phyloP scores from a whole-genome alignment of 2,329 filamentous ascomycete species.

The Monosporascus sp. region DNA sequence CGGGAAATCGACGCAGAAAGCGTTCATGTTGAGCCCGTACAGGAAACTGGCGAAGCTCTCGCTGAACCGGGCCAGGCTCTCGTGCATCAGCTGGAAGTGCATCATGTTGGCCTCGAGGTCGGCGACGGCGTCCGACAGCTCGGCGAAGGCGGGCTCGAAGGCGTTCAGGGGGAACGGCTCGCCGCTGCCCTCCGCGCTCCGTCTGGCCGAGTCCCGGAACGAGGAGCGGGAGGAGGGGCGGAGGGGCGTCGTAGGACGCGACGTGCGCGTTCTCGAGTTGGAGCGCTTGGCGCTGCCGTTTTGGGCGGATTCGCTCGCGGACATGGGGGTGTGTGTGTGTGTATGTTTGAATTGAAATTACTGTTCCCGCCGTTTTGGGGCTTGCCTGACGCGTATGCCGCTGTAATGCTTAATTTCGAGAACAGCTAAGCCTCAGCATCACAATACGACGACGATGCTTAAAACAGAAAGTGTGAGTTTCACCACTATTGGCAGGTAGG shows the following conservation, averaged over 20 bases:
- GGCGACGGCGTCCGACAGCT: slow-evolving; percentile 88
- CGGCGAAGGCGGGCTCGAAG: slow-evolving; percentile 86
- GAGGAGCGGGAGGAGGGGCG: slow-evolving; percentile 86
- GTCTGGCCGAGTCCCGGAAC: slow-evolving; percentile 69
- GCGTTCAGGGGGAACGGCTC: slow-evolving; percentile 67
- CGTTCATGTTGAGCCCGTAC: slow-evolving; percentile 98
- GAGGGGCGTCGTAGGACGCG: slow-evolving; percentile 85
- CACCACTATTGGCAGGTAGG: neutral
- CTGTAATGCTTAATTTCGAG: no score
- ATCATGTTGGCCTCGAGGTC: slow-evolving; percentile 97
- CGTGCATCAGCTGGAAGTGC: slow-evolving; percentile 95
- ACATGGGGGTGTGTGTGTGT: slow-evolving; percentile 11
- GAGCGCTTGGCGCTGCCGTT: slow-evolving; percentile 14
- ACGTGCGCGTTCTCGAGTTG: slow-evolving; percentile 21
- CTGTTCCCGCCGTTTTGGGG: no score
- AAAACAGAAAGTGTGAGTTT: neutral
- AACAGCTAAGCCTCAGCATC: no score
- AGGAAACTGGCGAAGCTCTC: slow-evolving; percentile 95
- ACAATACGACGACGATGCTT: no score
- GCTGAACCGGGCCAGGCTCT: slow-evolving; percentile 86
- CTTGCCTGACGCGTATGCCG: no score
- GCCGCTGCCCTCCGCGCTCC: slow-evolving; percentile 45
- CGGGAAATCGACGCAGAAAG: slow-evolving; percentile 95
- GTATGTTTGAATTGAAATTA: neutral
- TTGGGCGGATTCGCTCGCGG: slow-evolving; percentile 14